Base-by-base conservation (phyloP, 2,329 filamentous ascomycete species). In the Graphiopsis chlorocephala region DNA sequence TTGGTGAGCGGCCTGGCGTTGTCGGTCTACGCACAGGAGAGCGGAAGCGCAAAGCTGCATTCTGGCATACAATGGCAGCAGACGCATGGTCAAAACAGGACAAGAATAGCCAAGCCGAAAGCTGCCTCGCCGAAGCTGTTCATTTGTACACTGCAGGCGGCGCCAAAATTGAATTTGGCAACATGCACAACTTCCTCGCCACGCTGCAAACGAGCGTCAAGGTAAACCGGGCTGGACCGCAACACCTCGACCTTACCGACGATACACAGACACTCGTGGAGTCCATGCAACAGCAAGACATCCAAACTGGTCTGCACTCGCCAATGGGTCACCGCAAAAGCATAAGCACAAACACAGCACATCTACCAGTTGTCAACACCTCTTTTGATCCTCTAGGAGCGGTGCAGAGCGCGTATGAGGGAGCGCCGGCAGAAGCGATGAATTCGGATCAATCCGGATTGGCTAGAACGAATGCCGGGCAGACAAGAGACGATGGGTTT, bases 11-110 rank as follows among this genome's bases (percentile, higher is more conserved):
- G 69, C 84, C 84, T 28, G 89, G 90, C 2, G 79, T 87, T 3
- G 88, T 89, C 1, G 85, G 84, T 10, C 85, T 88, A 66, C 81
- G 81, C 42, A 90, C 88, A 83, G 93, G 93, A 17, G 84, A 85
- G 10, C 85, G 94, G 67, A 85, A 84, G 66, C 85, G 95, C 57
- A 99, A 97, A 80, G 91, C 93, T 2, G 95, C 91, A 0, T 85
- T 96, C 68, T 99, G 93, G 93, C 90, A 89, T 69, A 84, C 95
- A 25, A 83, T 97, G 45, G 90, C 91, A 1, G 89, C 93, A 0
- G 90, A 97, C 71, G 85, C 88, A 1, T 99, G 95, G 95, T 82
- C 94, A 63, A 85, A 85, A 59, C 85, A 93, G 67, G 87, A 85
- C 35, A 93, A 94, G 73, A 87, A 88, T 61, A 86, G 90, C 15